These are phyloP conservation scores for Rhodotorula sp. DNA, from an alignment of 1,284 basidiomycete species.

Conservation along the genomic window DNA sequence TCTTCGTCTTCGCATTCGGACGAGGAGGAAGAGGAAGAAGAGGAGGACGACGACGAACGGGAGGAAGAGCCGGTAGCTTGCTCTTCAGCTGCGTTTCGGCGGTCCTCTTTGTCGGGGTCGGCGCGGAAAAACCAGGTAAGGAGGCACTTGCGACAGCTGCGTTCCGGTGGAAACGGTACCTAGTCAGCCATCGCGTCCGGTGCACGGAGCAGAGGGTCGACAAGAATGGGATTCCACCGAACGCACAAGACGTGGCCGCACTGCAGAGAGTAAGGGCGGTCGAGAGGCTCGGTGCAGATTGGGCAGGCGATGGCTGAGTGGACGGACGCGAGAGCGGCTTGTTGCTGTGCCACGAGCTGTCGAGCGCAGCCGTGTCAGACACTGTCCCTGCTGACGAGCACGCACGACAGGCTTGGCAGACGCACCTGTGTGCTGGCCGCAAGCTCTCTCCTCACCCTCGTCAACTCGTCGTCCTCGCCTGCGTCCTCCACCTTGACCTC, in stretches of 20 bases:
- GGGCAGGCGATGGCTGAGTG: constrained; percentile 26
- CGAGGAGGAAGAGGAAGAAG: constrained; percentile 1
- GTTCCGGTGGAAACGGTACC: too few relatives aligned
- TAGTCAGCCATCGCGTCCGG: background rate
- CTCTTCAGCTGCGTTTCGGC: background rate
- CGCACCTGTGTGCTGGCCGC: constrained; percentile 23
- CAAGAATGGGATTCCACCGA: background rate
- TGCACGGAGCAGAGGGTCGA: background rate
- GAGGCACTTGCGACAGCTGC: constrained; percentile 37
- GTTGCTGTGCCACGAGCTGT: constrained; percentile 26
- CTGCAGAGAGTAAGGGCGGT: constrained; percentile 30
- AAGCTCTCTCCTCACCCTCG: constrained; percentile 14
- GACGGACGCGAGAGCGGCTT: constrained; percentile 19
- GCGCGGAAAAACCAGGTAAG: constrained; percentile 38
- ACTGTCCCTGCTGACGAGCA: too few relatives aligned
- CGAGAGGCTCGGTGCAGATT: constrained; percentile 38
- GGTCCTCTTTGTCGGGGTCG: constrained; percentile 13
- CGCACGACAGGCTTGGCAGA: background rate
- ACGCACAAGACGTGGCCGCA: constrained; percentile 42
- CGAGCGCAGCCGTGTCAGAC: too few relatives aligned
- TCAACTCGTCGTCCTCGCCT: background rate
- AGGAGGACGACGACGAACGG: background rate
- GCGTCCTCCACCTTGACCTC: background rate
- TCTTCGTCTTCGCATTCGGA: background rate
- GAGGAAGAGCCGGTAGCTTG: background rate